A percentile compares a stretch with the other conserved stretches of the same genome.
Evolutionary conservation across 352 stramenopile species (phyloP).

Genomic region (Phytophthora kernoviae): DNA sequence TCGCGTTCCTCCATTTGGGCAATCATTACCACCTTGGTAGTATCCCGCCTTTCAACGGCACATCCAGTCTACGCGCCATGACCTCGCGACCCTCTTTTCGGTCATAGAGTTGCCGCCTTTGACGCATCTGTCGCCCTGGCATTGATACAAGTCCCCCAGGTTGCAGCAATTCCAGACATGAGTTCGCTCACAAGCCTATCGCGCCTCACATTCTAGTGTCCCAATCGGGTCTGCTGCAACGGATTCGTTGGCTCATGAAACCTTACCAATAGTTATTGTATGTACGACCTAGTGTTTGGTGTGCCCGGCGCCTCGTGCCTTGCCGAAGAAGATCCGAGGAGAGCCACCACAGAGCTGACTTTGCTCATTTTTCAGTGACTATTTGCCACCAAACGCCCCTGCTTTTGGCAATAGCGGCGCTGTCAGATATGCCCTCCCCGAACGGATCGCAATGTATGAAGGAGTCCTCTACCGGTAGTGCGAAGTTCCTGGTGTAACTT

Average conservation of each 20-base stretch:
- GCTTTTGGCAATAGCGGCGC: constrained; percentile 7
- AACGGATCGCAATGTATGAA: constrained; percentile 4
- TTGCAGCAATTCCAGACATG: constrained; percentile 8
- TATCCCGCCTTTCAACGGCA: constrained; percentile 13
- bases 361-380: constrained; percentile 1
- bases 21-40: constrained; percentile 13
- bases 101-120: constrained; percentile 17
- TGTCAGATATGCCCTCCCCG: constrained; percentile 4
- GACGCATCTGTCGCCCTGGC: constrained; percentile 6
- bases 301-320: constrained; percentile 10
- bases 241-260: constrained; percentile 21
- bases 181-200: constrained; percentile 6
- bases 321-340: constrained; percentile 4
- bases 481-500: constrained; percentile 9
- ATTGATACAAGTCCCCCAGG: constrained; percentile 10
- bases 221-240: constrained; percentile 19
- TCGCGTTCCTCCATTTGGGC: constrained; percentile 22
- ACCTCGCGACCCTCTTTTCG: constrained; percentile 17
- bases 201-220: constrained; percentile 11
- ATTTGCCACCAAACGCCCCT: constrained; percentile 3
- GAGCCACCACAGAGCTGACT: constrained; percentile 7
- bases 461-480: constrained; percentile 15
- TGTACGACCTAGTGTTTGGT: constrained; percentile 10
- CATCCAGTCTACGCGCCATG: constrained; percentile 13
- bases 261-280: constrained; percentile 10